These are phyloP conservation scores for Phytophthora constricta DNA, from an alignment of 352 stramenopile genomes.

Conservation along the genomic window DNA sequence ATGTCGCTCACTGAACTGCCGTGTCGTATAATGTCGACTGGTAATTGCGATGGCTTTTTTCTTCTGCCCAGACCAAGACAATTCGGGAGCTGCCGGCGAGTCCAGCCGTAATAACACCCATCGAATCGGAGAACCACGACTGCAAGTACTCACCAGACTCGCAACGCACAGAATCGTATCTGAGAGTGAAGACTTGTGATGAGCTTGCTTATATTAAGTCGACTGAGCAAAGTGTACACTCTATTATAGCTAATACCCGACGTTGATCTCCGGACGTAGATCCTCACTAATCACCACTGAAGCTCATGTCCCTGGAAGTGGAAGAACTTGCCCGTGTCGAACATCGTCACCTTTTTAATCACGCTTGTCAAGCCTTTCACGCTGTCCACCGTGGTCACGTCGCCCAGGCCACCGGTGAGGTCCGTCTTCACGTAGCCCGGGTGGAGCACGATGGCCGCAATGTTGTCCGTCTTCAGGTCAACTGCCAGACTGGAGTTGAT, in stretches of 20 bases:
- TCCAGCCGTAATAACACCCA: too few species aligned
- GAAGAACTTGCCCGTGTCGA: slow-evolving; percentile 57
- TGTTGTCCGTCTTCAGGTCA: slow-evolving; percentile 54
- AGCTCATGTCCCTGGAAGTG: slow-evolving; percentile 9
- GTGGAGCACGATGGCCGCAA: slow-evolving; percentile 47
- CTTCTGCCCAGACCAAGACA: too few species aligned
- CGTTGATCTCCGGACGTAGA: background rate
- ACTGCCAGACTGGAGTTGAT: slow-evolving; percentile 47
- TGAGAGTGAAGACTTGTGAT: background rate
- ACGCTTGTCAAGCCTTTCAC: slow-evolving; percentile 41
- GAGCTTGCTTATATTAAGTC: too few species aligned
- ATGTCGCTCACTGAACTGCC: too few species aligned
- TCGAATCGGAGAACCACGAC: too few species aligned
- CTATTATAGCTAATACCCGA: background rate
- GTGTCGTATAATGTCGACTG: too few species aligned
- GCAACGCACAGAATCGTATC: too few species aligned
- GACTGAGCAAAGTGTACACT: too few species aligned
- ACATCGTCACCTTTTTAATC: slow-evolving; percentile 25
- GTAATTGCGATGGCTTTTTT: too few species aligned
- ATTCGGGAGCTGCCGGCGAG: too few species aligned
- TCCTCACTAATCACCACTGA: background rate
- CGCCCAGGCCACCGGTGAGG: slow-evolving; percentile 35
- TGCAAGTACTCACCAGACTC: too few species aligned
- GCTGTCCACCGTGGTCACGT: slow-evolving; percentile 28
- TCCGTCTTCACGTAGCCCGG: slow-evolving; percentile 59